Evolutionary conservation across 192 early-diverging fungal genomes (phyloP).

Genomic region (Entomortierella chlamydospora): DNA sequence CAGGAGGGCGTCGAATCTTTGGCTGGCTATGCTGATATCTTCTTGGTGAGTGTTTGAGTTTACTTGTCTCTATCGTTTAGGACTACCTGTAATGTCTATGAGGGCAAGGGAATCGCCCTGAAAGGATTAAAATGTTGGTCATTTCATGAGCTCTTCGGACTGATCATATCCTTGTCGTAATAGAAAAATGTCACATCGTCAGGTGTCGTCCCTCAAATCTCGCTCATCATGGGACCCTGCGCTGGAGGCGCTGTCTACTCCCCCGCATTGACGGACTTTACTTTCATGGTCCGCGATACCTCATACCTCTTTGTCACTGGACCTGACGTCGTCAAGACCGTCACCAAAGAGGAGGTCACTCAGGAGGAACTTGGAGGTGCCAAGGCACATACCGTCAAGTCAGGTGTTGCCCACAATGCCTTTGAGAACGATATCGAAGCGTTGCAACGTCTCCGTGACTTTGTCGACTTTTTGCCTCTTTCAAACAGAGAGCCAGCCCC

Average conservation of each 20-base stretch:
- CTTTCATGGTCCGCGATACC: conserved; percentile 96
- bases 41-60: conserved; percentile 66
- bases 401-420: conserved; percentile 91
- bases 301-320: conserved; percentile 98
- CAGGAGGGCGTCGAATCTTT: conserved; percentile 98
- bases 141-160: not conserved
- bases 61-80: not conserved
- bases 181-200: conserved; percentile 90
- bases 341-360: conserved; percentile 94
- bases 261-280: conserved; percentile 96
- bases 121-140: not conserved
- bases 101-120: too few relatives aligned
- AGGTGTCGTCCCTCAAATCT: conserved; percentile 95
- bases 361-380: conserved; percentile 97
- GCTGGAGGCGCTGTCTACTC: conserved; percentile 98
- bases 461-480: conserved; percentile 89
- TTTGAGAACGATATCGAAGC: conserved; percentile 97
- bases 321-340: conserved; percentile 95
- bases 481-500: conserved; percentile 82
- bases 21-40: conserved; percentile 97
- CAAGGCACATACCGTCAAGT: conserved; percentile 87
- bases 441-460: conserved; percentile 81
- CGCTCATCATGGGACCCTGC: conserved; percentile 97
- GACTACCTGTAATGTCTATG: too few relatives aligned
- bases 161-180: not conserved